These are phyloP conservation scores for Kodamaea nitidulidarum DNA, from an alignment of 805 yeast genomes.

Conservation along the genomic window DNA sequence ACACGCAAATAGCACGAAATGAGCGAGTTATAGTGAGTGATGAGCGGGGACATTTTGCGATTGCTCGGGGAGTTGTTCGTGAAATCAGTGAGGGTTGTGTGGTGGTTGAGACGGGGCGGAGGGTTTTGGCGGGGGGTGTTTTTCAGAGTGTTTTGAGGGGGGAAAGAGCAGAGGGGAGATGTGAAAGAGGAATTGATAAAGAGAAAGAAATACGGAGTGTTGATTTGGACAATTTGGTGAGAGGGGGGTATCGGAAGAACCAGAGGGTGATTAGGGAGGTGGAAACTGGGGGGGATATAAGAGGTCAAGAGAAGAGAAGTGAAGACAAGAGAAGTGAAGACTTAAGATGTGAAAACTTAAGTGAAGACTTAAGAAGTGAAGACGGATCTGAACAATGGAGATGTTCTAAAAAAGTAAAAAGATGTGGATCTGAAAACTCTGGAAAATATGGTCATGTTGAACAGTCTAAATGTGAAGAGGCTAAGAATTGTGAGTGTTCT, in stretches of 20 bases:
- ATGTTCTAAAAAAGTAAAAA: no score
- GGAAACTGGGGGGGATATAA: neutral
- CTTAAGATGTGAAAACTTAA: no score
- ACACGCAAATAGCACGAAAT: constrained; percentile 44
- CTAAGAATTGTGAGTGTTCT: no score
- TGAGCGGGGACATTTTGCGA: constrained; percentile 70
- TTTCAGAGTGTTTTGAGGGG: constrained; percentile 45
- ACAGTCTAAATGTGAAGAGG: no score
- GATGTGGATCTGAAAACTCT: neutral
- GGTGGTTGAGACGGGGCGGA: constrained; percentile 49
- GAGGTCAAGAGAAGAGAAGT: neutral
- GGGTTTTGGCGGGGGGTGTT: constrained; percentile 46
- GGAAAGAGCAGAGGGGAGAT: no score
- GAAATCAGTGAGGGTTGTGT: constrained; percentile 41
- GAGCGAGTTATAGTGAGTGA: constrained; percentile 77
- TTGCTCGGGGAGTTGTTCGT: constrained; percentile 60
- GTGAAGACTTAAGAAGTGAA: no score
- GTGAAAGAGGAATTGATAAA: no score
- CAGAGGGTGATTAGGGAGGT: neutral
- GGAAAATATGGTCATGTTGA: neutral
- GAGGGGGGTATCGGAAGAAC: constrained; percentile 2
- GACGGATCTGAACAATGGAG: no score
- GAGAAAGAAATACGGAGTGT: no score
- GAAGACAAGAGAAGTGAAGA: no score
- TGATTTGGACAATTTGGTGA: constrained; percentile 1